These are phyloP conservation scores for Gossypium australe DNA, from an alignment of 345 rosid genomes.

Conservation along the genomic window DNA sequence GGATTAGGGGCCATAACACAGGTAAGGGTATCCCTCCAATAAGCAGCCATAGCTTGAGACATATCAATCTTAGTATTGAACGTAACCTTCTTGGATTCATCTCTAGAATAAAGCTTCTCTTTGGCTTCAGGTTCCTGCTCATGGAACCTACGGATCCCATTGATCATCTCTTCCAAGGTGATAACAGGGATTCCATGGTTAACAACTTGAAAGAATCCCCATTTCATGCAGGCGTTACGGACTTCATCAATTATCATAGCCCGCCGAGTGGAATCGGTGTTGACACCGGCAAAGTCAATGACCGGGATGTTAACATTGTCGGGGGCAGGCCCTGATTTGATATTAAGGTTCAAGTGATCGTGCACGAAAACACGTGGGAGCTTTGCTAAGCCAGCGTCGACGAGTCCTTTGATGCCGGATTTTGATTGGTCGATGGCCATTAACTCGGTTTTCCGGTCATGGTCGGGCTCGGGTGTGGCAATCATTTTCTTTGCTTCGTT, in stretches of 20 bases:
- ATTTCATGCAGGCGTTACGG: slow-evolving; percentile 8
- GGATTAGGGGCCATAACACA: slow-evolving; percentile 13
- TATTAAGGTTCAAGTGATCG: slow-evolving; percentile 4
- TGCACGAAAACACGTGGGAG: slow-evolving; percentile 11
- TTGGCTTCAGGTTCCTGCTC: slow-evolving; percentile 21
- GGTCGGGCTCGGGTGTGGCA: neutral
- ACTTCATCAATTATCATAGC: neutral
- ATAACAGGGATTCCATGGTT: slow-evolving; percentile 18
- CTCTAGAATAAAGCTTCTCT: slow-evolving; percentile 21
- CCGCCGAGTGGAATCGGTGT: neutral
- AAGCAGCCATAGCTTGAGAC: slow-evolving; percentile 14
- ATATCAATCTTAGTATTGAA: slow-evolving; percentile 22
- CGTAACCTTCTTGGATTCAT: neutral
- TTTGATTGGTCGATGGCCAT: slow-evolving; percentile 3
- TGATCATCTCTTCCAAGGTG: slow-evolving; percentile 14
- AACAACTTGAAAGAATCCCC: slow-evolving; percentile 27
- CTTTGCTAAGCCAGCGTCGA: slow-evolving; percentile 5
- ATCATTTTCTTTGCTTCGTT: neutral
- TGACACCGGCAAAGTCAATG: neutral
- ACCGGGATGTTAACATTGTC: slow-evolving; percentile 1
- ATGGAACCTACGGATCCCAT: slow-evolving; percentile 16
- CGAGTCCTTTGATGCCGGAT: slow-evolving; percentile 11
- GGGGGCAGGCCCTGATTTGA: neutral
- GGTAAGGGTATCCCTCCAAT: slow-evolving; percentile 24
- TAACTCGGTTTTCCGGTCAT: slow-evolving; percentile 11